Evolutionary conservation across 306 rosid genomes (phyloP), one percentile per base, ranked within the genome.

Genomic region (Echinosophora koreensis): DNA sequence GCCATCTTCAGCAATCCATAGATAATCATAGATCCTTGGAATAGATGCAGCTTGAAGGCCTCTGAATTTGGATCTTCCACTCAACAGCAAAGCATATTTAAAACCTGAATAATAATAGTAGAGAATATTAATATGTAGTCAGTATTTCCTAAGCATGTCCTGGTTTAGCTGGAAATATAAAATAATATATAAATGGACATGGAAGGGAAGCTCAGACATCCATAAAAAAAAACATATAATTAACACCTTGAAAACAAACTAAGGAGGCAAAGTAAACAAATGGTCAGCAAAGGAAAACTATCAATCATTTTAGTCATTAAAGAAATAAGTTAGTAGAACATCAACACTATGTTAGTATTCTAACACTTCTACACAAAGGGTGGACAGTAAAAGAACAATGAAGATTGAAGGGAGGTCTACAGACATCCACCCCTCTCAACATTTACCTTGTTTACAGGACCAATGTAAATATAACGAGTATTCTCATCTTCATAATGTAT

Each of bases 1-100:
- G 83, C 97, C 98, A 78, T 92, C 98, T 84, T 94, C 98, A 82
- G 94, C 96, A 81, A 92, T 50, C 98, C 98, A 94, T 57, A 94
- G 79, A 79, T 86, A 94, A 82, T 94, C 98, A 76, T 86, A 28
- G 78, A 94, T 65, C 81, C 98, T 87, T 42, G 98, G 96, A 82
- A n/a, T n/a, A 90, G 89, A 86, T 94, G 98, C 82, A 87, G 76
- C 84, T 89, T 92, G 86, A 89, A 94, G 74, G 96, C 94, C 86
- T 90, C 97, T 18, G 94, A 90, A 84, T 92, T 89, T 39, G 96
- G 94, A 84, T 94, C 92, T 69, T 94, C 97, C 27, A 78, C 89
- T 96, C 97, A 94, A 77, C 96, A 94, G 76, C 96, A 92, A 71
- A 94, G 90, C 93, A 92, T 90, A 71, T 86, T 90, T 80, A 94